These are phyloP conservation scores for Trichophyton equinum DNA, from an alignment of 2,329 filamentous ascomycete species.

Conservation along the genomic window DNA sequence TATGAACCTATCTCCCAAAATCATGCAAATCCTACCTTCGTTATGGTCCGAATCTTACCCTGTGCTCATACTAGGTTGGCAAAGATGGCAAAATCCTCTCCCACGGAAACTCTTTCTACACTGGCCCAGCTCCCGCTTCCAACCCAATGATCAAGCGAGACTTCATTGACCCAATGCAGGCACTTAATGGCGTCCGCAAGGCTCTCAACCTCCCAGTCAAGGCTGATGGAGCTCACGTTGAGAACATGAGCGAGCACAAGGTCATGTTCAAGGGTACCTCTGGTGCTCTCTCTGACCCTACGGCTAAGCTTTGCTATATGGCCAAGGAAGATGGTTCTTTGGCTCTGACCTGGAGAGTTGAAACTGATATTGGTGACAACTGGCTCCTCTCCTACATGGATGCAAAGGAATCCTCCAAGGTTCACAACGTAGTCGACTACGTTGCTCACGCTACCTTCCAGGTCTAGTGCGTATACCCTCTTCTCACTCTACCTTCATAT, in stretches of 20 bases:
- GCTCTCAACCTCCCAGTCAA: slow-evolving; percentile 9
- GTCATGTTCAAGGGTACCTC: slow-evolving; percentile 12
- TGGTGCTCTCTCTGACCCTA: slow-evolving; percentile 10
- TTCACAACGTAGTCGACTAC: slow-evolving; percentile 11
- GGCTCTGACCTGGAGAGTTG: slow-evolving; percentile 11
- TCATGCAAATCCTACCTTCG: neutral
- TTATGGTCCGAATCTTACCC: neutral
- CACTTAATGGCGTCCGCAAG: slow-evolving; percentile 7
- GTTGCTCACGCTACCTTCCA: slow-evolving; percentile 10
- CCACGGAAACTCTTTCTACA: slow-evolving; percentile 11
- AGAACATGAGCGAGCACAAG: slow-evolving; percentile 5
- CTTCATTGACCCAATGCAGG: slow-evolving; percentile 8
- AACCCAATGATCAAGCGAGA: slow-evolving; percentile 8
- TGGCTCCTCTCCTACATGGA: slow-evolving; percentile 12
- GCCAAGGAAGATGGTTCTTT: slow-evolving; percentile 9
- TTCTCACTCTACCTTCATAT: too few relatives aligned
- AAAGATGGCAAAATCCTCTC: slow-evolving; percentile 11
- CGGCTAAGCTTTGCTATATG: slow-evolving; percentile 10
- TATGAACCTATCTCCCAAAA: too few relatives aligned
- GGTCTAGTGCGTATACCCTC: slow-evolving; percentile 9
- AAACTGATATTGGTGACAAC: slow-evolving; percentile 12
- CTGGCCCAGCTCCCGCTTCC: slow-evolving; percentile 6
- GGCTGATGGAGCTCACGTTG: slow-evolving; percentile 6
- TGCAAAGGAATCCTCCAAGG: slow-evolving; percentile 8
- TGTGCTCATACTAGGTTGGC: slow-evolving; percentile 2